Conservation (phyloP, 768 basidiomycete genomes). For the Cyclocybe cylindracea region DNA sequence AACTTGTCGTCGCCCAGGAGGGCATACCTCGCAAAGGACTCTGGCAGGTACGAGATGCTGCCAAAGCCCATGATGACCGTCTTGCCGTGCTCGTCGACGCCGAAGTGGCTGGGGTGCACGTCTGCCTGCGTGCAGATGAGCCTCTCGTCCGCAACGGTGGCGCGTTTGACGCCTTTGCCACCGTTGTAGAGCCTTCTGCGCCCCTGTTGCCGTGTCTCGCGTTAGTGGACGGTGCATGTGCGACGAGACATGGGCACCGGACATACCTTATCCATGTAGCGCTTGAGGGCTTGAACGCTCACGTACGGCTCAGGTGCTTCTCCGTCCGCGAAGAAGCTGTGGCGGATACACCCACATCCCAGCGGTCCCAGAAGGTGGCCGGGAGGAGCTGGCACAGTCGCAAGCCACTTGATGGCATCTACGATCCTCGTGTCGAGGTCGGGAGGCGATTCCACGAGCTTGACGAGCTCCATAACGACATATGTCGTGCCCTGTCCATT, state of each 20-base stretch:
- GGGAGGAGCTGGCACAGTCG: slow-evolving; percentile 20
- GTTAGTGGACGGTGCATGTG: slow-evolving; percentile 11
- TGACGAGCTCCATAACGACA: slow-evolving; percentile 28
- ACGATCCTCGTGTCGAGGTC: slow-evolving; percentile 15
- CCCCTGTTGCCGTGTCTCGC: slow-evolving; percentile 9
- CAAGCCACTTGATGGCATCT: slow-evolving; percentile 25
- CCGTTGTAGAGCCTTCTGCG: slow-evolving; percentile 5
- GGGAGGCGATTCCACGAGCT: slow-evolving; percentile 12
- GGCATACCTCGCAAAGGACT: slow-evolving; percentile 13
- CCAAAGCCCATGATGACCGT: slow-evolving; percentile 26
- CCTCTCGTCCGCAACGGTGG: slow-evolving; percentile 19
- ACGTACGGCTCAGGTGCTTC: slow-evolving; percentile 9
- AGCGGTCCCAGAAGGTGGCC: slow-evolving; percentile 12
- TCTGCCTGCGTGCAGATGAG: slow-evolving; percentile 30
- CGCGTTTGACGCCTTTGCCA: background rate
- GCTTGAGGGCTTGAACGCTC: slow-evolving; percentile 2
- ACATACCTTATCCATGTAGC: slow-evolving; percentile 12
- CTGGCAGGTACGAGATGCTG: slow-evolving; percentile 24
- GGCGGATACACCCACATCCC: slow-evolving; percentile 8
- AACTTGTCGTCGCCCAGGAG: background rate
- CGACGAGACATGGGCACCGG: slow-evolving; percentile 6
- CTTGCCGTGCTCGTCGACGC: slow-evolving; percentile 22
- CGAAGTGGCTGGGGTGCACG: slow-evolving; percentile 27
- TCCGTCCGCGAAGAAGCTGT: slow-evolving; percentile 9
- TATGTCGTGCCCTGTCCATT: slow-evolving; percentile 15